A percentile compares a stretch with the other conserved stretches of the same genome.
Evolutionary conservation across 345 rosid species (phyloP).

Genomic region (Linum usitatissimum): DNA sequence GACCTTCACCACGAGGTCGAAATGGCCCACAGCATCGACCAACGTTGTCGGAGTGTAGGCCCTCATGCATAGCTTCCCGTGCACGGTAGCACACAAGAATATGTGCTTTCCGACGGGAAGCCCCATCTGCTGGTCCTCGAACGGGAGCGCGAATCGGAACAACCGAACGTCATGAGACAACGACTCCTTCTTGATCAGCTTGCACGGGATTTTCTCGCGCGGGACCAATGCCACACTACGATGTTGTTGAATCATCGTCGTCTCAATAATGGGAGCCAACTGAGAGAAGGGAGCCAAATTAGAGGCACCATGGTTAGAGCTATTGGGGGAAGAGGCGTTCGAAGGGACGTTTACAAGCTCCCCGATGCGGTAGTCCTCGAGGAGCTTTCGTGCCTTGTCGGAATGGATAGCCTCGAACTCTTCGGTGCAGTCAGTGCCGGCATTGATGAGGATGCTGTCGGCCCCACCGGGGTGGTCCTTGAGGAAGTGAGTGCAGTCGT

Average conservation of each 20-base stretch:
- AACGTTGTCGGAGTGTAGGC: constrained; percentile 81
- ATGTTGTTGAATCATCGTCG: neutral
- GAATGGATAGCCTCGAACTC: constrained; percentile 96
- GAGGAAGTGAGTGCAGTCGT: constrained; percentile 82
- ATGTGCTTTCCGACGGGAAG: constrained; percentile 84
- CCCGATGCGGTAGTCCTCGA: constrained; percentile 69
- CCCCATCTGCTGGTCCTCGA: constrained; percentile 59
- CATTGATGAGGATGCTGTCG: constrained; percentile 76
- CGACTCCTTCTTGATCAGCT: constrained; percentile 48
- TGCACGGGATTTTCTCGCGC: constrained; percentile 71
- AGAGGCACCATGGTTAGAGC: constrained; percentile 55
- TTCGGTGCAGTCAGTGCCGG: constrained; percentile 89
- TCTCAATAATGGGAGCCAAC: constrained; percentile 65
- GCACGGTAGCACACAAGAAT: constrained; percentile 54
- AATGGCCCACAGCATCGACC: constrained; percentile 56
- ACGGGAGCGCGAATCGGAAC: constrained; percentile 60
- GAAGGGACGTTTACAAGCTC: constrained; percentile 58
- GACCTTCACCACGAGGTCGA: constrained; percentile 73
- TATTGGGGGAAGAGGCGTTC: constrained; percentile 46
- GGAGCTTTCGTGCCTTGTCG: constrained; percentile 72
- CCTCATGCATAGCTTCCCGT: constrained; percentile 65
- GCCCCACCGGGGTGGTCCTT: constrained; percentile 90
- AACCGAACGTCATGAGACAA: constrained; percentile 64
- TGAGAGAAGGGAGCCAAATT: constrained; percentile 10
- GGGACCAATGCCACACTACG: constrained; percentile 55